Conservation (phyloP, 78 protist genomes). For the Tieghemostelium lacteum region DNA sequence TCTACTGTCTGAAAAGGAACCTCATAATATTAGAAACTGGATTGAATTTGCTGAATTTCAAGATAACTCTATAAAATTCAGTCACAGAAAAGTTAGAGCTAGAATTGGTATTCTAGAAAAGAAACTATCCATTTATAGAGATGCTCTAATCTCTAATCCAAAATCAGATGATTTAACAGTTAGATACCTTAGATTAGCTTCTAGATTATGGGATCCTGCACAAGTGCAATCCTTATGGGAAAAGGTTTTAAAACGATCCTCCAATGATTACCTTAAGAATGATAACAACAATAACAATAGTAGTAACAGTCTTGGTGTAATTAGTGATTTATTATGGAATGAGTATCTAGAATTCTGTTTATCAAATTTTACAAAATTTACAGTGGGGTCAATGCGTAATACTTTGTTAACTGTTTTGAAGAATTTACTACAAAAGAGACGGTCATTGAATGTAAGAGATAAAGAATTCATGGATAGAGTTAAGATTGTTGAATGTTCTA, state of each 20-base stretch:
- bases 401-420: neutral
- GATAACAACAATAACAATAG: neutral
- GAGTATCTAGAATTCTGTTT: slow-evolving; percentile 36
- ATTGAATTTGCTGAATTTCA: slow-evolving; percentile 50
- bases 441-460: slow-evolving; percentile 8
- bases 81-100: neutral
- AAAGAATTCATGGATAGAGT: slow-evolving; percentile 6
- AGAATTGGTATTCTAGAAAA: slow-evolving; percentile 29
- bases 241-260: neutral
- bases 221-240: slow-evolving; percentile 43
- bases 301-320: neutral
- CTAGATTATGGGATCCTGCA: slow-evolving; percentile 35
- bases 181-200: slow-evolving; percentile 17
- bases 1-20: neutral
- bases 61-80: slow-evolving; percentile 24
- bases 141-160: slow-evolving; percentile 32
- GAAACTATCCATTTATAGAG: slow-evolving; percentile 35
- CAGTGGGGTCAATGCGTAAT: slow-evolving; percentile 1
- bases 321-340: slow-evolving; percentile 29
- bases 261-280: neutral
- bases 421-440: slow-evolving; percentile 10
- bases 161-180: slow-evolving; percentile 25
- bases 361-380: slow-evolving; percentile 29
- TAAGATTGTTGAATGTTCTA: slow-evolving; percentile 5
- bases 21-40: slow-evolving; percentile 17